Base-by-base conservation (phyloP, 441 rosid genomes). In the Metrosideros polymorpha region DNA sequence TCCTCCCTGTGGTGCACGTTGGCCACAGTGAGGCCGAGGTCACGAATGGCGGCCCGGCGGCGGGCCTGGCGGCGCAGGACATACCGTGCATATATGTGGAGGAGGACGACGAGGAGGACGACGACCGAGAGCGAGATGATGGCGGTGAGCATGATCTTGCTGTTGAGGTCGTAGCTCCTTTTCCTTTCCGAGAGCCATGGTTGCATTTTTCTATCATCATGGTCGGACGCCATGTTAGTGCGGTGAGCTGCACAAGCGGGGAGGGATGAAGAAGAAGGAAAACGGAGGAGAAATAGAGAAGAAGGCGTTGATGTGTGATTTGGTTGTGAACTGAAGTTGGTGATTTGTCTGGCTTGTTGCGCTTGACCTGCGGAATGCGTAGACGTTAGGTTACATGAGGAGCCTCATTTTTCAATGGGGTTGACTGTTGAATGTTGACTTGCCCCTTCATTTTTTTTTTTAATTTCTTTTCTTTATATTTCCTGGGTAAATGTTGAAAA, bases 111-210 rank as follows among this genome's bases (percentile, higher is more conserved):
- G 9, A 92, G 49, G 45, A 90, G 4, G 25, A 93, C 88, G 15
- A 94, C 92, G 27, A 84, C 86, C 3, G 93, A 89, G 82, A 92
- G 77, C 24, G 93, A 92, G 50, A 91, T 25, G 4, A 96, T 86
- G 2, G 94, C 93, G 4, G 92, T 86, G 84, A 92, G 90, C 93
- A 94, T 89, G 90, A 93, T 89, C 91, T 85, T 92, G 90, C 91
- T 89, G 84, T 91, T 92, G 84, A 88, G 84, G 85, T 92, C 89
- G 50, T 91, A 90, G 5, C 76, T 7, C n/a, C 7, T 83, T 12
- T 85, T 82, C 53, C 61, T 42, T 49, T 82, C 82, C 7, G n/a
- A 1, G 53, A 54, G 5, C 7, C 3, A 12, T 3, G 3, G 76
- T 9, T 15, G 9, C 22, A 29, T 82, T 39, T 51, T 17, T 1